A percentile compares a stretch with the other conserved stretches of the same genome.
These are phyloP conservation scores for Rozella allomycis DNA, from an alignment of 371 early-diverging fungal genomes.

Conservation along the genomic window DNA sequence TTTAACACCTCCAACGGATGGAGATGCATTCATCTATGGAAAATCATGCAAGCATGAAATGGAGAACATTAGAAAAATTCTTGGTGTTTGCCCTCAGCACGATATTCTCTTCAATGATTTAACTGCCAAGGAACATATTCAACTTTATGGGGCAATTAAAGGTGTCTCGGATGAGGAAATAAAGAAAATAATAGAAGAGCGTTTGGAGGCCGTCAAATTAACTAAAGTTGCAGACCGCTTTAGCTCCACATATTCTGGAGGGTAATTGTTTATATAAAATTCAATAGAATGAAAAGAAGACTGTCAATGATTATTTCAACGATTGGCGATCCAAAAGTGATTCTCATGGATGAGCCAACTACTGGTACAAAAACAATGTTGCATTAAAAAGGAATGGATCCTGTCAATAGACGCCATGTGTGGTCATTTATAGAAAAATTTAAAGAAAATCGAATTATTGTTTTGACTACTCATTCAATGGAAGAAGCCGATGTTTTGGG, in stretches of 20 bases:
- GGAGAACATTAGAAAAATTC: slow-evolving; percentile 28
- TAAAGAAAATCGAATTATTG: slow-evolving; percentile 36
- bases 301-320: slow-evolving; percentile 1
- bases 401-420: slow-evolving; percentile 41
- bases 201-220: background rate
- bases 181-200: slow-evolving; percentile 1
- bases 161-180: background rate
- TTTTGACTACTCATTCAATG: slow-evolving; percentile 50
- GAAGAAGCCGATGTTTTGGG: slow-evolving; percentile 49
- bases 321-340: slow-evolving; percentile 1
- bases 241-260: no score
- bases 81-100: slow-evolving; percentile 44
- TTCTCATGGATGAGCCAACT: no score
- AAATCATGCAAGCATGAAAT: slow-evolving; percentile 22
- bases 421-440: slow-evolving; percentile 48
- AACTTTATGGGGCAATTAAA: background rate
- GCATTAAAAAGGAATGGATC: slow-evolving; percentile 52
- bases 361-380: no score
- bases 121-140: background rate
- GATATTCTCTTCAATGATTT: background rate
- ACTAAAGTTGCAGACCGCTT: background rate
- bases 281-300: slow-evolving; percentile 3
- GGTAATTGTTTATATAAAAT: no score
- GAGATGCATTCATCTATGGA: slow-evolving; percentile 38
- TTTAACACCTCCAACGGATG: slow-evolving; percentile 30